Evolutionary conservation across 352 stramenopile genomes (phyloP).

Genomic region (Thraustochytrium sp.): DNA sequence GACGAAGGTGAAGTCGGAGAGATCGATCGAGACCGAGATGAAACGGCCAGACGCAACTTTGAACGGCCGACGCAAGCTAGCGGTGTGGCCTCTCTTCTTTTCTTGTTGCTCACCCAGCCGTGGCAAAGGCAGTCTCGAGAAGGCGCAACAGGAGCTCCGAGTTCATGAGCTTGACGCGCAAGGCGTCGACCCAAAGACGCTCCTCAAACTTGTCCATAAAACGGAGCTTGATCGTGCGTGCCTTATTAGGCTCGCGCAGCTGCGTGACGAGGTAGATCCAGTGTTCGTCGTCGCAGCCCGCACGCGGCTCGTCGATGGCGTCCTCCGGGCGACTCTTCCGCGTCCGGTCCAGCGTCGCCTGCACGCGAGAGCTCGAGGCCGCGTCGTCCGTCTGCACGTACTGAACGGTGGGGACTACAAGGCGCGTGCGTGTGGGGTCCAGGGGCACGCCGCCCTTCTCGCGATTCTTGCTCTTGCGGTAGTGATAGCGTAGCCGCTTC

Average conservation of each 20-base stretch:
- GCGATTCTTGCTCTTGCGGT: slow-evolving; percentile 41
- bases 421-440: neutral
- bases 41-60: too few species aligned
- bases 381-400: neutral
- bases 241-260: slow-evolving; percentile 25
- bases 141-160: slow-evolving; percentile 18
- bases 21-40: too few species aligned
- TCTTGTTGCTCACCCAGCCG: neutral
- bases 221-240: slow-evolving; percentile 9
- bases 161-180: slow-evolving; percentile 42
- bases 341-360: slow-evolving; percentile 25
- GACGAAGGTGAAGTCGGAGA: too few species aligned
- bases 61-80: too few species aligned
- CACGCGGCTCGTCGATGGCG: neutral
- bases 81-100: too few species aligned
- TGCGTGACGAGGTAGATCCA: slow-evolving; percentile 41
- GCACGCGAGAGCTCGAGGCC: neutral
- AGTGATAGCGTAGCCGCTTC: slow-evolving; percentile 38
- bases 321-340: slow-evolving; percentile 8
- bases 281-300: slow-evolving; percentile 19
- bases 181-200: slow-evolving; percentile 1
- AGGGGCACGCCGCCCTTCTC: slow-evolving; percentile 16
- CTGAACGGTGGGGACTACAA: neutral
- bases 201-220: slow-evolving; percentile 37
- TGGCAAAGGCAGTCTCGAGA: slow-evolving; percentile 17